Percentiles rank a stretch among this genome's conserved stretches.
Evolutionary conservation across 1,284 basidiomycete genomes (phyloP).

Genomic region (Pseudozyma thailandica): DNA sequence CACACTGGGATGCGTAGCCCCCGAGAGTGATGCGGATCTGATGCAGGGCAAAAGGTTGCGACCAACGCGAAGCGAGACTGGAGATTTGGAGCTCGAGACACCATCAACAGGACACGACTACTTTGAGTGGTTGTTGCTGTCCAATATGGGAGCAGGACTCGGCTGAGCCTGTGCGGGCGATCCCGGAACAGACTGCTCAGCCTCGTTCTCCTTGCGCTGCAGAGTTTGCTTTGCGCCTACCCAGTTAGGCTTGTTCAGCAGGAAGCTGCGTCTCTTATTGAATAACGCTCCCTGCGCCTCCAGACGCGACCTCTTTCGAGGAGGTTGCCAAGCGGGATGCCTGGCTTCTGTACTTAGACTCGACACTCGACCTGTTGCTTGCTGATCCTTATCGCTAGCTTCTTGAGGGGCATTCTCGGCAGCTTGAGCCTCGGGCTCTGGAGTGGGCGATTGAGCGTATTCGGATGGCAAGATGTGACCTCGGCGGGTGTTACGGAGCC

Average conservation of each 20-base stretch:
- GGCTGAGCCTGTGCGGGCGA: slow-evolving; percentile 12
- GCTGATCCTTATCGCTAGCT: too few relatives aligned
- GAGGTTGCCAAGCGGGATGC: background rate
- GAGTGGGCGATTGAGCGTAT: slow-evolving; percentile 1
- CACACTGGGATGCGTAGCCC: slow-evolving; percentile 42
- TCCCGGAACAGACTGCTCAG: background rate
- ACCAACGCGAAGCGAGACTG: slow-evolving; percentile 12
- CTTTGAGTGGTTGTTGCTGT: slow-evolving; percentile 57
- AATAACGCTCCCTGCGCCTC: too few relatives aligned
- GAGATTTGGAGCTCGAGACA: slow-evolving; percentile 14
- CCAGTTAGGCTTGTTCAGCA: slow-evolving; percentile 27
- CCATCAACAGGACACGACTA: slow-evolving; percentile 35
- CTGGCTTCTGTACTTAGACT: background rate
- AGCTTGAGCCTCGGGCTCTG: background rate
- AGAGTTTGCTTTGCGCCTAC: slow-evolving; percentile 4
- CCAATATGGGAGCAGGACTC: slow-evolving; percentile 34
- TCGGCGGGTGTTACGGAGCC: slow-evolving; percentile 14
- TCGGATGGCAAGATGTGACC: slow-evolving; percentile 1
- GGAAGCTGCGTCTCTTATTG: slow-evolving; percentile 17
- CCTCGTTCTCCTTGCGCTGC: background rate
- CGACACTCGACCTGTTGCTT: background rate
- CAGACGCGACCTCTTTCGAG: too few relatives aligned
- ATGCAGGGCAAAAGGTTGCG: slow-evolving; percentile 51
- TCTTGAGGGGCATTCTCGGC: too few relatives aligned
- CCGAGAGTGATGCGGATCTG: slow-evolving; percentile 42